Percentiles rank a stretch among this genome's conserved stretches.
Evolutionary conservation across 257 asterid genomes (phyloP).

Genomic region (Osmanthus fragrans): DNA sequence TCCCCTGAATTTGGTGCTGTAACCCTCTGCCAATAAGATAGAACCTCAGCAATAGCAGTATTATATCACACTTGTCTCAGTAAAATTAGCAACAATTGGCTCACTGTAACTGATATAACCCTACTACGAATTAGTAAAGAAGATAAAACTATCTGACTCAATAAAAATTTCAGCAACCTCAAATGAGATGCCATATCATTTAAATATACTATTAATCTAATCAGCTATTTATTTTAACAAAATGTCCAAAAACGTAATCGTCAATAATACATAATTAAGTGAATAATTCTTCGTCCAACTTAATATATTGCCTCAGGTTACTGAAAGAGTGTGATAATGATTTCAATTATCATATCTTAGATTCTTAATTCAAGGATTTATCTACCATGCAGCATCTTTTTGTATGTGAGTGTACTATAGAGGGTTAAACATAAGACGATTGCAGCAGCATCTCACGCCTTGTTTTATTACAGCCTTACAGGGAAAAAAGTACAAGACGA

Average conservation of each 20-base stretch:
- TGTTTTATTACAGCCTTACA: slow-evolving; percentile 10
- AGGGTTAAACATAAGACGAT: not conserved
- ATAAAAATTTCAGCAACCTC: not conserved
- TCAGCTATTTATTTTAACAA: slow-evolving; percentile 5
- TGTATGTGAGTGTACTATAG: not conserved
- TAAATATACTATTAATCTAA: too few relatives aligned
- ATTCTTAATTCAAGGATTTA: not conserved
- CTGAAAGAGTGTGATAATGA: not conserved
- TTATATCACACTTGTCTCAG: not conserved
- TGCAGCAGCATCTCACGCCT: not conserved
- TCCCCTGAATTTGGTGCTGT: not conserved
- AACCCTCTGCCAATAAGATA: not conserved
- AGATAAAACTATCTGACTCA: slow-evolving; percentile 7
- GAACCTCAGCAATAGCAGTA: slow-evolving; percentile 6
- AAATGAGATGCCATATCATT: not conserved
- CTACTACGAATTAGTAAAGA: not conserved
- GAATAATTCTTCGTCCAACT: slow-evolving; percentile 5
- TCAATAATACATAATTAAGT: not conserved
- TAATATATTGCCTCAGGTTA: not conserved
- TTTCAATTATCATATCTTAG: not conserved
- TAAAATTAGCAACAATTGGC: not conserved
- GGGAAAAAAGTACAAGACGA: slow-evolving; percentile 9
- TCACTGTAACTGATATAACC: slow-evolving; percentile 1
- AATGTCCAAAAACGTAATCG: not conserved
- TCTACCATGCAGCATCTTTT: not conserved